A percentile compares a stretch with the other conserved stretches of the same genome.
Conservation (phyloP, 805 yeast species). For the Wickerhamiella sergipiensis region DNA sequence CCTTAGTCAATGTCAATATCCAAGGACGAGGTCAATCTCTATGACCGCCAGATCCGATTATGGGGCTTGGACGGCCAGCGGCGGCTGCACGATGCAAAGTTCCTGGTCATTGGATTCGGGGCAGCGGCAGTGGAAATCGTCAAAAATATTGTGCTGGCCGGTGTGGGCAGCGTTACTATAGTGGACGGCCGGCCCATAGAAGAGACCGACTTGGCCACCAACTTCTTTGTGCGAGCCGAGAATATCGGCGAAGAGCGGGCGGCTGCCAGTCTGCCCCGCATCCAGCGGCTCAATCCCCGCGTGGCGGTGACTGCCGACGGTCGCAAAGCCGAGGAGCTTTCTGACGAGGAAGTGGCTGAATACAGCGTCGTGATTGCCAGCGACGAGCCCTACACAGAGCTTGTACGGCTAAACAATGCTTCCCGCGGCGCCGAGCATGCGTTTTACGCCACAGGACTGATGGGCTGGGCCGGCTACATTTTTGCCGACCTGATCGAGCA, state of each 20-base stretch:
- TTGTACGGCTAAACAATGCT: slow-evolving; percentile 35
- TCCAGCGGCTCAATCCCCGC: slow-evolving; percentile 67
- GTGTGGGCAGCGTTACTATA: slow-evolving; percentile 49
- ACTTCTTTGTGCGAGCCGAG: slow-evolving; percentile 43
- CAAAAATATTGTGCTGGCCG: slow-evolving; percentile 70
- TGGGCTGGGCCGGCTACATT: slow-evolving; percentile 74
- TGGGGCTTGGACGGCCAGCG: slow-evolving; percentile 95
- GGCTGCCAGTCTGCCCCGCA: slow-evolving; percentile 33
- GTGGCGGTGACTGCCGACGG: slow-evolving; percentile 41
- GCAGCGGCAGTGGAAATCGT: slow-evolving; percentile 65
- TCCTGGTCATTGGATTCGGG: slow-evolving; percentile 58
- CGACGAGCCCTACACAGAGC: slow-evolving; percentile 33
- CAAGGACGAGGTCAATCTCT: slow-evolving; percentile 30
- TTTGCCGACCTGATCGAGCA: slow-evolving; percentile 67
- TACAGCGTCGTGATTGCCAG: slow-evolving; percentile 70
- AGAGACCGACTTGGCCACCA: slow-evolving; percentile 35
- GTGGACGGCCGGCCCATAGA: slow-evolving; percentile 34
- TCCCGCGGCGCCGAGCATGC: slow-evolving; percentile 49
- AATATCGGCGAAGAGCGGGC: slow-evolving; percentile 34
- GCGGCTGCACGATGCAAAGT: slow-evolving; percentile 53
- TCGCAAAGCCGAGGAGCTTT: slow-evolving; percentile 21
- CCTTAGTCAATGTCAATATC: slow-evolving; percentile 5
- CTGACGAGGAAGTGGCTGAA: slow-evolving; percentile 30
- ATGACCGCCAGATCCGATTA: slow-evolving; percentile 85
- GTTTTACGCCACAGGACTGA: slow-evolving; percentile 50